phyloP scores from a whole-genome alignment of 306 rosid species.

The Cicer arietinum region DNA sequence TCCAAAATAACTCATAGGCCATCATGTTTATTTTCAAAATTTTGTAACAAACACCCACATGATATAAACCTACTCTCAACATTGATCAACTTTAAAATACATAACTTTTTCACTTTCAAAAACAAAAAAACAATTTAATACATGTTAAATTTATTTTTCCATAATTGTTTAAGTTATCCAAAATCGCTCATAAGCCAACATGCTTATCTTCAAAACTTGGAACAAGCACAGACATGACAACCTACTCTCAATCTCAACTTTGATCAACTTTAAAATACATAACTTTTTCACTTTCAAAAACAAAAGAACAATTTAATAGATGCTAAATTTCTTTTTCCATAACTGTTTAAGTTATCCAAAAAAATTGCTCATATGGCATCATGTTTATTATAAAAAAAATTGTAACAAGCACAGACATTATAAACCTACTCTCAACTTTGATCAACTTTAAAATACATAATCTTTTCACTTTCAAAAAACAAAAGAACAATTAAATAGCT shows the following conservation, averaged over 20 bases:
- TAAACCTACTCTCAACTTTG: constrained; percentile 6
- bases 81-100: constrained; percentile 21
- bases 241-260: constrained; percentile 4
- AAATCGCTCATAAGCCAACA: background rate
- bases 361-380: background rate
- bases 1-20: constrained; percentile 1
- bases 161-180: background rate
- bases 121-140: background rate
- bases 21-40: background rate
- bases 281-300: background rate
- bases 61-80: constrained; percentile 2
- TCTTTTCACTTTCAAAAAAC: background rate
- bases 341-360: background rate
- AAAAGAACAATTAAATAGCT: background rate
- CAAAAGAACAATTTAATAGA: no score
- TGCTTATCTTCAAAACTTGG: background rate
- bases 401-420: constrained; percentile 15
- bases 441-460: constrained; percentile 13
- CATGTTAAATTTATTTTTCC: background rate
- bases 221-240: constrained; percentile 19
- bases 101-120: background rate
- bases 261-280: background rate
- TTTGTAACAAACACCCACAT: background rate
- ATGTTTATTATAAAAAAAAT: background rate
- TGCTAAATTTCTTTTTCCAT: background rate